These are phyloP conservation scores for Cenococcum geophilum DNA, from an alignment of 495 filamentous ascomycete genomes.

Conservation along the genomic window DNA sequence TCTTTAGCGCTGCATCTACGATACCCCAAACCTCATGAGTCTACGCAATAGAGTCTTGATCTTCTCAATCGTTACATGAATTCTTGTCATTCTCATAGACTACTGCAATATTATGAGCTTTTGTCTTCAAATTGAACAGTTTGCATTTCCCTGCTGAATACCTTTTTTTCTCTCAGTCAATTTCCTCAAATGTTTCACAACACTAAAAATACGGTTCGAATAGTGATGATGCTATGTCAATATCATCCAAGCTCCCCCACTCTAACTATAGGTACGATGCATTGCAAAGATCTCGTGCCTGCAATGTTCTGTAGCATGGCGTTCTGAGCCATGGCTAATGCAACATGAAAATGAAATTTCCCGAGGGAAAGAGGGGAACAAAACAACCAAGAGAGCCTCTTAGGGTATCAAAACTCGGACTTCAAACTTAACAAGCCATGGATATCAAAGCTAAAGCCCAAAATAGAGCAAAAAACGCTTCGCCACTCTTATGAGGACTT, in stretches of 20 bases:
- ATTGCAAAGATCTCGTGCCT: no score
- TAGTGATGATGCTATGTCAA: no score
- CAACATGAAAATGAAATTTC: not conserved
- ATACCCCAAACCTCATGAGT: conserved; percentile 1
- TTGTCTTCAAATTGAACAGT: not conserved
- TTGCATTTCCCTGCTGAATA: no score
- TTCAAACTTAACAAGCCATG: not conserved
- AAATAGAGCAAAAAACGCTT: not conserved
- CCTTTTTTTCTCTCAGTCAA: no score
- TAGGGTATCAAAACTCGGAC: not conserved
- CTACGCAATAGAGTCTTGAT: not conserved
- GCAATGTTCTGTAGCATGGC: no score
- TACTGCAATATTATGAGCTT: not conserved
- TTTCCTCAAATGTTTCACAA: no score
- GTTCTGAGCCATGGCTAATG: not conserved
- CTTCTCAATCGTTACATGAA: not conserved
- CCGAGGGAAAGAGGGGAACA: no score
- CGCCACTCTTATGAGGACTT: not conserved
- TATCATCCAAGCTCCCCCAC: no score
- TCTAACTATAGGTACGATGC: no score
- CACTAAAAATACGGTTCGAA: no score
- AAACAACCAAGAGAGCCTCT: no score
- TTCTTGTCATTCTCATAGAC: not conserved
- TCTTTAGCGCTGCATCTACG: not conserved
- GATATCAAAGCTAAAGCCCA: not conserved